phyloP scores from a whole-genome alignment of 2,329 filamentous ascomycete genomes.

The Sarocladiaceae sp. region DNA sequence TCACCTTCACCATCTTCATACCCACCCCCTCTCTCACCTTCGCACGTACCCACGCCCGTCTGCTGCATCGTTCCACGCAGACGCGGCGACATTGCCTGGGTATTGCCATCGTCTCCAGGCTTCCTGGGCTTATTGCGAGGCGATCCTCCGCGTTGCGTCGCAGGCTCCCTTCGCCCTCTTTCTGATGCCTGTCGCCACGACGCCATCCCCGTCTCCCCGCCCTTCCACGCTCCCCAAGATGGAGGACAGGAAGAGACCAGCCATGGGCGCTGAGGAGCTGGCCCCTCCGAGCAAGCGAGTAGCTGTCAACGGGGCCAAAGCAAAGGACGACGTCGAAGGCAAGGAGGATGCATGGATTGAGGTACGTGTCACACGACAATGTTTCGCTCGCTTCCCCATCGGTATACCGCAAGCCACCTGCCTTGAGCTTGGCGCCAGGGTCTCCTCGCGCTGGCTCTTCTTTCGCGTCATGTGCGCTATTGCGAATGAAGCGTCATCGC shows the following conservation, averaged over 20 bases:
- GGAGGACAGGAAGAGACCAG: slow-evolving; percentile 98
- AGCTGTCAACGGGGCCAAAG: slow-evolving; percentile 71
- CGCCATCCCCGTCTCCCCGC: slow-evolving; percentile 62
- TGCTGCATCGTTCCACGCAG: slow-evolving; percentile 2
- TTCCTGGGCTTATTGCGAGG: background rate
- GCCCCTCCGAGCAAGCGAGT: slow-evolving; percentile 89
- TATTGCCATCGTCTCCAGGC: background rate
- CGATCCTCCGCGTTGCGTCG: too few species aligned
- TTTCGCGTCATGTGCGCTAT: too few species aligned
- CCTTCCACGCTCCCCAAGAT: slow-evolving; percentile 86
- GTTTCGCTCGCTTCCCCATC: background rate
- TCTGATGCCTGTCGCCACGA: slow-evolving; percentile 86
- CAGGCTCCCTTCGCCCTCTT: slow-evolving; percentile 24
- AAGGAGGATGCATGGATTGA: slow-evolving; percentile 58
- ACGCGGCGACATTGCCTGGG: slow-evolving; percentile 12
- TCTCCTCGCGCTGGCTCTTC: too few species aligned
- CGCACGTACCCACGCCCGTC: slow-evolving; percentile 23
- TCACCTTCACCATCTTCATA: slow-evolving; percentile 7
- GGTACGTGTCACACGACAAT: slow-evolving; percentile 50
- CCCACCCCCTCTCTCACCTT: slow-evolving; percentile 18
- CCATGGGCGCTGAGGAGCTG: slow-evolving; percentile 71
- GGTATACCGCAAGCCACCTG: too few species aligned
- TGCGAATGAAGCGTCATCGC: too few species aligned
- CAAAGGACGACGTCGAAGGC: slow-evolving; percentile 49
- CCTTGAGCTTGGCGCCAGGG: too few species aligned